A percentile compares a stretch with the other conserved stretches of the same genome.
Conservation (phyloP, 2,329 filamentous ascomycete species). For the Microdochium paspali region DNA sequence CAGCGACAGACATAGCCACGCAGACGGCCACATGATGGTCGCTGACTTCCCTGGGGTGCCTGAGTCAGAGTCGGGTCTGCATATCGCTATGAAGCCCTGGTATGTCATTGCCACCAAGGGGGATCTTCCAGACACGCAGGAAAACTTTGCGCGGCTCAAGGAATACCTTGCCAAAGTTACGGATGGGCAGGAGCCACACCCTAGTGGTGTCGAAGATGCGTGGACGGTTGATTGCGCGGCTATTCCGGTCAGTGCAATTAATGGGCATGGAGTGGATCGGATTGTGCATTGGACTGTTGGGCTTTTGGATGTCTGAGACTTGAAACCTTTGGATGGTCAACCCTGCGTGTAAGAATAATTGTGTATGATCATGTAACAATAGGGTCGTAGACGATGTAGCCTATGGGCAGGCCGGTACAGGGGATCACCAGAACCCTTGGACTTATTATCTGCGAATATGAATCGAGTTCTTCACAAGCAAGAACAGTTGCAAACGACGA, state of each 20-base stretch:
- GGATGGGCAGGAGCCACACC: constrained; percentile 56
- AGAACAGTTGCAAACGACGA: too few relatives aligned
- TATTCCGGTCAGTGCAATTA: constrained; percentile 84
- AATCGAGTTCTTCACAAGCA: too few relatives aligned
- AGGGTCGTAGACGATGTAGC: too few relatives aligned
- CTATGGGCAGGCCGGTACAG: too few relatives aligned
- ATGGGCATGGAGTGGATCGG: constrained; percentile 70
- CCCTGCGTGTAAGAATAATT: background rate
- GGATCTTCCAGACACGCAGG: constrained; percentile 68
- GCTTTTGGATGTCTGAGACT: constrained; percentile 42
- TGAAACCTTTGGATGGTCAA: background rate
- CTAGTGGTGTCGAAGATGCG: constrained; percentile 51
- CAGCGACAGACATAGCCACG: constrained; percentile 4
- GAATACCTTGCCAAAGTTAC: constrained; percentile 61
- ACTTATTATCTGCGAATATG: too few relatives aligned
- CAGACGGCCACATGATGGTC: constrained; percentile 16
- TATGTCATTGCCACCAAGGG: constrained; percentile 93
- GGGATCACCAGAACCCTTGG: too few relatives aligned
- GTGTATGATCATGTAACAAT: too few relatives aligned
- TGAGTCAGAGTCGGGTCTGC: constrained; percentile 32
- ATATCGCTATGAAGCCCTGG: constrained; percentile 92
- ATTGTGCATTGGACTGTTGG: constrained; percentile 66
- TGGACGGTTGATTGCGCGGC: constrained; percentile 56
- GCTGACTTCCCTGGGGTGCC: constrained; percentile 17
- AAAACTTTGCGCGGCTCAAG: constrained; percentile 63